Conservation (phyloP, 805 yeast species). For the Candida yuanshanica region DNA sequence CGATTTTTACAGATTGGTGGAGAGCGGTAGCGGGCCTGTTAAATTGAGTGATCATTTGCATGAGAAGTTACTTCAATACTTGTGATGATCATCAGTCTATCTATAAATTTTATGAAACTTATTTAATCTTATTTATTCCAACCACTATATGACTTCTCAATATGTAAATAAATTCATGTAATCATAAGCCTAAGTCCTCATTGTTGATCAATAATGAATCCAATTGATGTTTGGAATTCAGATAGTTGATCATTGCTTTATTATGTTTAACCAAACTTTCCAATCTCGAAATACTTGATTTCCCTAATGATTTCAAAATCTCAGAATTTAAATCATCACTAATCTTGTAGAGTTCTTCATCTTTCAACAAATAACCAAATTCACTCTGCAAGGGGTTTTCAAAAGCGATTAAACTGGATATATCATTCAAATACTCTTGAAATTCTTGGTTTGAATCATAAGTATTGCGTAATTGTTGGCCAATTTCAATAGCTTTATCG, state of each 20-base stretch:
- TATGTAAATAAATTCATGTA: not conserved
- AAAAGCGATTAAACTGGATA: slow-evolving; percentile 48
- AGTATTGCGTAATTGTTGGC: slow-evolving; percentile 30
- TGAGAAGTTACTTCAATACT: slow-evolving; percentile 27
- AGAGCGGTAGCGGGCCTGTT: slow-evolving; percentile 38
- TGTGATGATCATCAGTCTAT: slow-evolving; percentile 4
- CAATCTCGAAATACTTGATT: slow-evolving; percentile 36
- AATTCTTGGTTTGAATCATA: slow-evolving; percentile 29
- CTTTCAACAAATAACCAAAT: slow-evolving; percentile 32
- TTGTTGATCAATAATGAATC: slow-evolving; percentile 37
- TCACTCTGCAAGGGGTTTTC: slow-evolving; percentile 39
- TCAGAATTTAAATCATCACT: slow-evolving; percentile 39
- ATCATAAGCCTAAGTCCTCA: slow-evolving; percentile 34
- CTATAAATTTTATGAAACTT: too few relatives aligned
- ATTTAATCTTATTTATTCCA: slow-evolving; percentile 1
- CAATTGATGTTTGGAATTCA: slow-evolving; percentile 26
- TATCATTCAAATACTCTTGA: slow-evolving; percentile 35
- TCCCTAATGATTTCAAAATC: slow-evolving; percentile 37
- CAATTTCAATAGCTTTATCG: slow-evolving; percentile 33
- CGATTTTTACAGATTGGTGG: slow-evolving; percentile 48
- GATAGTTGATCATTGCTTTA: slow-evolving; percentile 28
- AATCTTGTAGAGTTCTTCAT: slow-evolving; percentile 31
- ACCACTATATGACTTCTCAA: not conserved
- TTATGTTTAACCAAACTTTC: slow-evolving; percentile 40
- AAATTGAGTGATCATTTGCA: slow-evolving; percentile 46